A percentile compares a stretch with the other conserved stretches of the same genome.
These are phyloP conservation scores for Ophiostoma novo-ulmi DNA, from an alignment of 2,329 filamentous ascomycete species.

Conservation along the genomic window DNA sequence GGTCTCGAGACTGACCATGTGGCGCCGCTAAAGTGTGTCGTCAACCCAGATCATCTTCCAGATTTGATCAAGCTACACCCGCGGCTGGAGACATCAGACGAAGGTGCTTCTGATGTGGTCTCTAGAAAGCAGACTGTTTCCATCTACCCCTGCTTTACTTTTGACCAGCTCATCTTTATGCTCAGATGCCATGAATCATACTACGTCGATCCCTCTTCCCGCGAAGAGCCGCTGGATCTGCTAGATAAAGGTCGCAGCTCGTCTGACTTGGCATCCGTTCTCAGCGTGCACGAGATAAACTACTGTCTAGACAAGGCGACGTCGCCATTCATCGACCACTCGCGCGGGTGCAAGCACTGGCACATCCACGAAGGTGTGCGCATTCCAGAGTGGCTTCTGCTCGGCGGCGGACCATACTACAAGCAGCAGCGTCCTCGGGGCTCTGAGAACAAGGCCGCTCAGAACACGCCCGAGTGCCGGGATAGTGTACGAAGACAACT, in stretches of 20 bases:
- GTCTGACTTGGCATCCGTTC: neutral
- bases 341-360: neutral
- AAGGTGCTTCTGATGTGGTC: neutral
- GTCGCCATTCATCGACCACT: neutral
- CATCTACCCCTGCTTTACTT: constrained; percentile 16
- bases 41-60: neutral
- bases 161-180: constrained; percentile 12
- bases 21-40: neutral
- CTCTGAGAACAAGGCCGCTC: neutral
- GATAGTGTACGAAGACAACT: constrained; percentile 2
- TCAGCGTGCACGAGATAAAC: neutral
- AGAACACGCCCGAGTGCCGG: neutral
- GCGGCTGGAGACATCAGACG: neutral
- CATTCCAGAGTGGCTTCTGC: constrained; percentile 22
- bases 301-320: neutral
- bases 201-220: neutral
- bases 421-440: neutral
- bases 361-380: neutral
- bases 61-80: neutral
- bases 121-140: neutral
- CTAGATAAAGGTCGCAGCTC: neutral
- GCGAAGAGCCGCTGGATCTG: neutral
- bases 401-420: constrained; percentile 16
- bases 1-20: neutral
- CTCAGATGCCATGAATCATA: neutral